Base-by-base conservation (phyloP, 1,284 basidiomycete species). In the Ceratobasidium sp. region DNA sequence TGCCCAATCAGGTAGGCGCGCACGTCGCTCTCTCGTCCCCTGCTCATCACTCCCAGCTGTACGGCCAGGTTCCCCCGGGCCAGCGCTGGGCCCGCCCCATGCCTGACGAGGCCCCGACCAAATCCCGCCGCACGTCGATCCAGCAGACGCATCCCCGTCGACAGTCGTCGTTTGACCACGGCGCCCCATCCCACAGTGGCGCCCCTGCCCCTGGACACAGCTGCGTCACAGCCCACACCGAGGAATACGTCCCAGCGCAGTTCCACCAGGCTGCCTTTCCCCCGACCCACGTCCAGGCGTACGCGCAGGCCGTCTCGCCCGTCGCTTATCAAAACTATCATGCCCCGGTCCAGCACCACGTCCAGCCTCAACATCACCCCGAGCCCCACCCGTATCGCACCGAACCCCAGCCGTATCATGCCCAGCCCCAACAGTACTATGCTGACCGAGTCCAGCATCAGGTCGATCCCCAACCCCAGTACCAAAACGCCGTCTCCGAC, bases 71-170 rank as follows among this genome's bases (percentile, higher is more conserved):
- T 16, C 16, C 60, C 21, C 60, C 42, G 25, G 25, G 42, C 21
- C 60, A 46, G 30, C 40, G 12, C 11, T 62, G 60, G 60, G 60
- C 60, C 1, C 60, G 60, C 16, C 60, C 42, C 23, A 9, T 58
- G 28, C 33, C 36, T 5, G 56, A 36, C 25, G n/a, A 48, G 28
- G 21, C 28, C 28, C 61, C 49, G 44, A 38, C 16, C 51, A 53
- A 28, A 16, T 36, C 23, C 21, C 56, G 56, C 38, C 36, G 56
- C 12, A 9, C 12, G 14, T 59, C 56, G 18, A 42, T n/a, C 56
- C 56, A 42, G n/a, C 56, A 59, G 6, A 6, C 21, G 33, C 23
- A 40, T 12, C 18, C 36, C n/a, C 56, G 38, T 9, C 38, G 38
- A 38, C 33, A 8, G n/a, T 3, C n/a, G 1, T 23, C 36, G 56